Evolutionary conservation across 2,329 filamentous ascomycete genomes (phyloP).

Genomic region (Sporothrix brasiliensis): DNA sequence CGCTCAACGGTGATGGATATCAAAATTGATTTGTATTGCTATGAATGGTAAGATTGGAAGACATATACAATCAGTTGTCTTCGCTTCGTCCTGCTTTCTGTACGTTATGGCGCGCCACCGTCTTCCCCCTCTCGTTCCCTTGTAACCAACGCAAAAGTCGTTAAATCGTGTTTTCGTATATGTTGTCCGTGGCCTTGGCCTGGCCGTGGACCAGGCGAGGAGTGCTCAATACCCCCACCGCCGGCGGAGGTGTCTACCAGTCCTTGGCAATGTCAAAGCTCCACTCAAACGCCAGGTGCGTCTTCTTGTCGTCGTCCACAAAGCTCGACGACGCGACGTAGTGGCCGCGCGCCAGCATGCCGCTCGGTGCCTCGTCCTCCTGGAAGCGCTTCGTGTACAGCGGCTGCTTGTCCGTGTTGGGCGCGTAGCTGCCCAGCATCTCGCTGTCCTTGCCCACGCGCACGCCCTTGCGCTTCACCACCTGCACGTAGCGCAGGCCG

Average conservation of each 20-base stretch:
- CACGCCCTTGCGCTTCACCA: constrained; percentile 87
- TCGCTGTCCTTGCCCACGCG: constrained; percentile 90
- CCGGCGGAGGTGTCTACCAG: constrained; percentile 61
- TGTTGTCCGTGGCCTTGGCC: background rate
- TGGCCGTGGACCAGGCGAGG: background rate
- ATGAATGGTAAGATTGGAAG: background rate
- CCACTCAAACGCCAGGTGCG: constrained; percentile 92
- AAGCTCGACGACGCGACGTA: constrained; percentile 91
- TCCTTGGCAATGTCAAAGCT: constrained; percentile 96
- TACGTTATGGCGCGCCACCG: background rate
- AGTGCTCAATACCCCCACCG: too few species aligned
- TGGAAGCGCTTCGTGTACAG: constrained; percentile 90
- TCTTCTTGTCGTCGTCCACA: constrained; percentile 90
- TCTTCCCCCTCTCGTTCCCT: background rate
- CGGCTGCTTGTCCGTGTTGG: constrained; percentile 85
- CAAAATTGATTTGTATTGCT: constrained; percentile 9
- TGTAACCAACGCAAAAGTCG: constrained; percentile 29
- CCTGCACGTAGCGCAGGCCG: constrained; percentile 93
- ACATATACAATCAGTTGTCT: background rate
- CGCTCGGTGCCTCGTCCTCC: constrained; percentile 86
- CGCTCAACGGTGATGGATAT: background rate
- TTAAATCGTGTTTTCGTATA: constrained; percentile 26
- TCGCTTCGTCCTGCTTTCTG: background rate
- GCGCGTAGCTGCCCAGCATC: constrained; percentile 97
- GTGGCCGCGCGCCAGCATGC: constrained; percentile 85